Base-by-base conservation (phyloP, 192 early-diverging fungal genomes). In the Backusella morwellensis region DNA sequence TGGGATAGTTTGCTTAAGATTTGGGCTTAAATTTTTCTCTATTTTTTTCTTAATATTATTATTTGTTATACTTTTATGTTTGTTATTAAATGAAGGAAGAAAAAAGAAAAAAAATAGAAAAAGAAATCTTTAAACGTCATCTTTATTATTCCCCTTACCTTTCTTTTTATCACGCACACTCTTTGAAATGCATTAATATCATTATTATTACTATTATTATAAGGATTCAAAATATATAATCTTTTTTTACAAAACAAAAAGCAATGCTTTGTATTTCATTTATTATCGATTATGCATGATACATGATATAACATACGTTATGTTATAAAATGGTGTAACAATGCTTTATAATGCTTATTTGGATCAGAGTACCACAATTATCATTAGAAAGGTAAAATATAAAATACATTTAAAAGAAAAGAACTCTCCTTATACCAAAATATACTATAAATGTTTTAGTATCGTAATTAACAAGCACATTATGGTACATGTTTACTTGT, bases 1-100 rank as follows among this genome's bases (percentile, higher is more conserved):
- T 99, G 97, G 97, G 97, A 99, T 84, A 95, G 93, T 70, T 87
- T 94, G 85, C 90, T 99, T 70, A 98, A 97, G 93, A 94, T 99
- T 9, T 75, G 74, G 74, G 74, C 74, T 21, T 75, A 75, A 67
- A 7, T 35, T 41, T 26, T 50, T 72, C 29, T 44, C 40, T 75
- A 12, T 63, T 68, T 38, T n/a, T 9, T 68, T 42, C 8, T 35
- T 26, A 32, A 3, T 32, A 23, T 42, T 68, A 50, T 32, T 42
- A 14, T 66, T 68, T 42, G 23, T 66, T 68, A 29, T 54, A 12
- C 32, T 50, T 73, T 7, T 73, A 54, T 73, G 35, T 26, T 54
- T 35, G 14, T 38, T 74, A 63, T 32, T 59, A 54, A 50, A 50
- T 50, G 47, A 50, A 50, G 19, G 5, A 50, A 50, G 17, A 50